These are phyloP conservation scores for Phytophthora pini DNA, from an alignment of 352 stramenopile genomes.

Conservation along the genomic window DNA sequence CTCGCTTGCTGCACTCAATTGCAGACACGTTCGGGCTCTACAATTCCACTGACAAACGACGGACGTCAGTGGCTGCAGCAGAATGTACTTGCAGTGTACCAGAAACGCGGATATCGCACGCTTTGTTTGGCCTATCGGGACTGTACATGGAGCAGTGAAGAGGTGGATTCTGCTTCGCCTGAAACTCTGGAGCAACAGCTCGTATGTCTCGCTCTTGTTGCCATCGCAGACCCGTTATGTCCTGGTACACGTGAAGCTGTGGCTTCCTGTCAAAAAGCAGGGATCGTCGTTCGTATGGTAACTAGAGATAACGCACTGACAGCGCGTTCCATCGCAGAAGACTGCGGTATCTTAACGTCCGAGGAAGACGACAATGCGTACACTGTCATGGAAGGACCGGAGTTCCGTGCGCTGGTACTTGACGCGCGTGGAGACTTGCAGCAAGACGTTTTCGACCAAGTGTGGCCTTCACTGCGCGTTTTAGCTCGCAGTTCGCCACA, in stretches of 20 bases:
- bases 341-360: conserved; percentile 87
- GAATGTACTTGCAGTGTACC: conserved; percentile 71
- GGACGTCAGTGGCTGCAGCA: conserved; percentile 25
- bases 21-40: conserved; percentile 26
- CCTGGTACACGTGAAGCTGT: conserved; percentile 91
- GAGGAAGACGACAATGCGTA: neutral
- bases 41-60: conserved; percentile 3
- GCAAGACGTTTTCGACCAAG: conserved; percentile 73
- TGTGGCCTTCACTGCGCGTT: conserved; percentile 87
- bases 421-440: conserved; percentile 62
- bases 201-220: conserved; percentile 82
- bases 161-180: conserved; percentile 23
- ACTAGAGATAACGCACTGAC: conserved; percentile 94
- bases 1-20: conserved; percentile 46
- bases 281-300: conserved; percentile 93
- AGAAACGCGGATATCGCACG: conserved; percentile 73
- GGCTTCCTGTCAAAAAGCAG: conserved; percentile 89
- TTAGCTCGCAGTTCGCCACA: conserved; percentile 91
- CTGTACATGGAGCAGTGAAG: conserved; percentile 11
- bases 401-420: conserved; percentile 55
- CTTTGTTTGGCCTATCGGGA: conserved; percentile 71
- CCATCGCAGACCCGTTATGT: conserved; percentile 94
- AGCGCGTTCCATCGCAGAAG: conserved; percentile 84
- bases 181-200: conserved; percentile 45
- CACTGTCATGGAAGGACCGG: conserved; percentile 54